These are phyloP conservation scores for Hordeum pubiflorum DNA, from an alignment of 202 grass and related monocot genomes.

Conservation along the genomic window DNA sequence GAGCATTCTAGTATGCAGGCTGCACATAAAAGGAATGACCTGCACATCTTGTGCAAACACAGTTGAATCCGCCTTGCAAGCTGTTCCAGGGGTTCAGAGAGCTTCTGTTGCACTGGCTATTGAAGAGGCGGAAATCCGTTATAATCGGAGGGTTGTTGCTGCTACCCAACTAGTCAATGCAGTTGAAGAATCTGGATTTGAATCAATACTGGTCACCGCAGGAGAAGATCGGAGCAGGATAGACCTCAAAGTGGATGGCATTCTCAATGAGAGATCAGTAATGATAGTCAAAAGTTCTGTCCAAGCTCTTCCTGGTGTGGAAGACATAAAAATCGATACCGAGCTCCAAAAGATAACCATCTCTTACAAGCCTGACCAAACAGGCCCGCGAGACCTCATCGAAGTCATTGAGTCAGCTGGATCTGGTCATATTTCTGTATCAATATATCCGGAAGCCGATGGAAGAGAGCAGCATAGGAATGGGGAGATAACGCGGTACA, in stretches of 20 bases:
- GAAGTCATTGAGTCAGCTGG: constrained; percentile 65
- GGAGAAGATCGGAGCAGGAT: constrained; percentile 79
- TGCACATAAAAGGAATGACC: constrained; percentile 83
- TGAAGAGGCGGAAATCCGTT: constrained; percentile 82
- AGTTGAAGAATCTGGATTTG: constrained; percentile 70
- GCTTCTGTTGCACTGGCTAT: constrained; percentile 75
- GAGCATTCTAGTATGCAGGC: constrained; percentile 57
- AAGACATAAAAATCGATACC: constrained; percentile 45
- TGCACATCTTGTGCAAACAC: constrained; percentile 58
- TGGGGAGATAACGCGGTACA: constrained; percentile 74
- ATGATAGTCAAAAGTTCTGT: constrained; percentile 64
- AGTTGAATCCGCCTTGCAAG: constrained; percentile 61
- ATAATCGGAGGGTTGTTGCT: constrained; percentile 51
- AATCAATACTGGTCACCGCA: constrained; percentile 57
- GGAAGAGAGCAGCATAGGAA: constrained; percentile 59
- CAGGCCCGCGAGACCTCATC: constrained; percentile 76
- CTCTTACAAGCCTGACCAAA: constrained; percentile 79
- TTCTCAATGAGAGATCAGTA: constrained; percentile 31
- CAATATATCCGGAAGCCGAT: constrained; percentile 67
- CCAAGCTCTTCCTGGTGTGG: constrained; percentile 71
- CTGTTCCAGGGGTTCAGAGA: constrained; percentile 65
- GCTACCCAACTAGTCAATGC: constrained; percentile 43
- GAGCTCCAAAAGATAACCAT: constrained; percentile 62
- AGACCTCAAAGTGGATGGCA: constrained; percentile 67
- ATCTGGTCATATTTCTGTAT: constrained; percentile 45